These are phyloP conservation scores for Fusarium newnesense DNA, from an alignment of 2,329 filamentous ascomycete genomes.

Conservation along the genomic window DNA sequence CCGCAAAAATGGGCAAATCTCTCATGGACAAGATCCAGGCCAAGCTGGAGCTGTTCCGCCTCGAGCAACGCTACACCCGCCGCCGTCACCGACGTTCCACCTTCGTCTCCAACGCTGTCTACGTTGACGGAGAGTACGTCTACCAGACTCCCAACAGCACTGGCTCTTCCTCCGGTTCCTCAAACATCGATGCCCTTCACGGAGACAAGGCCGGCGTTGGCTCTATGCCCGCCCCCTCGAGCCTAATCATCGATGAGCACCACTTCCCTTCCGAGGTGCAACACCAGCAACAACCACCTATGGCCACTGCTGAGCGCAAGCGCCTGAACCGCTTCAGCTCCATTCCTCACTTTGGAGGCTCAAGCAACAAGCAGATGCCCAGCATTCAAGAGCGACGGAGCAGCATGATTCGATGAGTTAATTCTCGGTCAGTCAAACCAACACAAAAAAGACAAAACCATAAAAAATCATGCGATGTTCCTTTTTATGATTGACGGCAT, in stretches of 20 bases:
- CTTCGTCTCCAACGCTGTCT: slow-evolving; percentile 88
- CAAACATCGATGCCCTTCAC: slow-evolving; percentile 52
- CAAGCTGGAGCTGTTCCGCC: slow-evolving; percentile 89
- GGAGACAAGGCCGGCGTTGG: slow-evolving; percentile 45
- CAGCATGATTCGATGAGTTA: slow-evolving; percentile 51
- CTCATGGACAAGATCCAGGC: slow-evolving; percentile 70
- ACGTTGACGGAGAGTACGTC: slow-evolving; percentile 96
- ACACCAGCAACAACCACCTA: slow-evolving; percentile 28
- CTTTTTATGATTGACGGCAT: slow-evolving; percentile 42
- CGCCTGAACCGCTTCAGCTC: slow-evolving; percentile 65
- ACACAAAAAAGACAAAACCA: slow-evolving; percentile 24
- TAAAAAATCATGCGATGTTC: slow-evolving; percentile 24
- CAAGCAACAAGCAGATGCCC: slow-evolving; percentile 50
- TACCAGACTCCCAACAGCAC: slow-evolving; percentile 74
- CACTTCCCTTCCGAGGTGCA: slow-evolving; percentile 31
- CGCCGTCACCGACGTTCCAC: slow-evolving; percentile 87
- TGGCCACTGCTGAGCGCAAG: slow-evolving; percentile 54
- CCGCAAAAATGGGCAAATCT: slow-evolving; percentile 58
- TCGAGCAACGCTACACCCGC: slow-evolving; percentile 94
- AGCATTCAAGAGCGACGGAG: slow-evolving; percentile 55
- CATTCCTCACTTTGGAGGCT: slow-evolving; percentile 63
- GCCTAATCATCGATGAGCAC: slow-evolving; percentile 43
- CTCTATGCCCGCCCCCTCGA: slow-evolving; percentile 31
- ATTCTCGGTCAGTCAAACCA: slow-evolving; percentile 16
- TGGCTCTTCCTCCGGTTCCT: slow-evolving; percentile 63